Conservation (phyloP, 2,329 filamentous ascomycete species). For the Penicillium sp. region DNA sequence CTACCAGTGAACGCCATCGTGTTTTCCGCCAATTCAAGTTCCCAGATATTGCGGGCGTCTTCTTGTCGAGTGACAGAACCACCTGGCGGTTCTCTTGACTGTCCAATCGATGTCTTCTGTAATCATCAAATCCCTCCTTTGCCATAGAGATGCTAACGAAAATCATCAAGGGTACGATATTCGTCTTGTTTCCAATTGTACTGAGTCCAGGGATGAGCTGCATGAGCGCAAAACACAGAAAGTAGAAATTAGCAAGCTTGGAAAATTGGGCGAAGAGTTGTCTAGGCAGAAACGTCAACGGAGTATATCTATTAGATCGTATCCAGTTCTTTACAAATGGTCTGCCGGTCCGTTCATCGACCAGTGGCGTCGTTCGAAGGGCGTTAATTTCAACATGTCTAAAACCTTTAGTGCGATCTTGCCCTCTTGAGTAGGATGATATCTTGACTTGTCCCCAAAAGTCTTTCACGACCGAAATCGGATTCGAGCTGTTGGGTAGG, state of each 20-base stretch:
- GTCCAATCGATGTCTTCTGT: conserved; percentile 71
- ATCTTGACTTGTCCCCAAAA: neutral
- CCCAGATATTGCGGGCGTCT: neutral
- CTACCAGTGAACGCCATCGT: conserved; percentile 69
- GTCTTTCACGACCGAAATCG: neutral
- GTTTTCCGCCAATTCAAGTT: conserved; percentile 53
- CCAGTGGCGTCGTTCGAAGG: conserved; percentile 1
- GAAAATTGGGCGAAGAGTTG: conserved; percentile 83
- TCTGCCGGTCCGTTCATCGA: neutral
- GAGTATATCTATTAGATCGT: conserved; percentile 73
- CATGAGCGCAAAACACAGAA: conserved; percentile 72
- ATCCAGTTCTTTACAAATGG: conserved; percentile 71
- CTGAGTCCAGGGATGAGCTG: conserved; percentile 81
- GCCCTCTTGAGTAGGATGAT: neutral
- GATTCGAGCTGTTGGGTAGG: neutral
- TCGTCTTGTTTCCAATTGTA: conserved; percentile 81
- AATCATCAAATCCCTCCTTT: conserved; percentile 83
- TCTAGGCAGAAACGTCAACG: conserved; percentile 77
- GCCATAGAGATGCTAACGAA: conserved; percentile 77
- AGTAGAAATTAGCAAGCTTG: conserved; percentile 87
- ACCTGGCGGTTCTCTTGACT: conserved; percentile 72
- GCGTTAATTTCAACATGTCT: neutral
- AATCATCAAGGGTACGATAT: conserved; percentile 68
- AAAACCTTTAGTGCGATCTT: neutral
- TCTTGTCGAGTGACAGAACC: conserved; percentile 51